Evolutionary conservation across 495 filamentous ascomycete genomes (phyloP).

Genomic region (Daldinia decipiens): DNA sequence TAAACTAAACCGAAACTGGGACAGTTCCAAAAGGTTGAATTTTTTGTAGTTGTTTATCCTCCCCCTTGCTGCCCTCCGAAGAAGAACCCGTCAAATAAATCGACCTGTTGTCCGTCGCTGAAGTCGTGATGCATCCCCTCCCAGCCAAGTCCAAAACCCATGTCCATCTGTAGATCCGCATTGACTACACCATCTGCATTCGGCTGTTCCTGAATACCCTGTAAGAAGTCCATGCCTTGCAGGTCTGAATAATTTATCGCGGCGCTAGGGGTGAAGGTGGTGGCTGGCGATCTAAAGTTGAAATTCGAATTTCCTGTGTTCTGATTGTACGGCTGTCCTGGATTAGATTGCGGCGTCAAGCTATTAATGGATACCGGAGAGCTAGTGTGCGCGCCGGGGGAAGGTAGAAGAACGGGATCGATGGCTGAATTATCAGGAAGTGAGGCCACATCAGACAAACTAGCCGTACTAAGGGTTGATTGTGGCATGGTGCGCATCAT

Average conservation of each 20-base stretch:
- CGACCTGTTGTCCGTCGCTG: constrained; percentile 79
- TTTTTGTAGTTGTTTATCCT: constrained; percentile 20
- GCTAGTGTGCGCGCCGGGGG: constrained; percentile 48
- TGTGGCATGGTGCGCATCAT: constrained; percentile 50
- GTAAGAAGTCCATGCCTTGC: constrained; percentile 60
- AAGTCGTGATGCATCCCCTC: constrained; percentile 82
- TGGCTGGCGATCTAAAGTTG: constrained; percentile 41
- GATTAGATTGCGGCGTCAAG: constrained; percentile 41
- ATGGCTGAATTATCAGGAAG: constrained; percentile 57
- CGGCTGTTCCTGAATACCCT: constrained; percentile 50
- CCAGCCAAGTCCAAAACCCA: constrained; percentile 78
- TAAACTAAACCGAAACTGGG: background rate
- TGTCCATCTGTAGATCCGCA: constrained; percentile 62
- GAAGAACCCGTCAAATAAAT: constrained; percentile 92
- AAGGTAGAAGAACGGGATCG: constrained; percentile 58
- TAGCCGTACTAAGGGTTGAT: constrained; percentile 49
- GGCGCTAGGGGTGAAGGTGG: constrained; percentile 37
- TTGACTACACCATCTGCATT: constrained; percentile 45
- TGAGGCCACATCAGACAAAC: constrained; percentile 43
- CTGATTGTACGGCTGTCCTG: constrained; percentile 39
- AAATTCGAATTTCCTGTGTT: constrained; percentile 42
- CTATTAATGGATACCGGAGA: constrained; percentile 45
- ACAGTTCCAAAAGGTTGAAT: background rate
- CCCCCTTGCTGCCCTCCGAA: constrained; percentile 71
- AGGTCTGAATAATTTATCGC: constrained; percentile 52